A percentile compares a stretch with the other conserved stretches of the same genome.
phyloP scores from a whole-genome alignment of 2,329 filamentous ascomycete species.

The Trichoderma atrobrunneum region DNA sequence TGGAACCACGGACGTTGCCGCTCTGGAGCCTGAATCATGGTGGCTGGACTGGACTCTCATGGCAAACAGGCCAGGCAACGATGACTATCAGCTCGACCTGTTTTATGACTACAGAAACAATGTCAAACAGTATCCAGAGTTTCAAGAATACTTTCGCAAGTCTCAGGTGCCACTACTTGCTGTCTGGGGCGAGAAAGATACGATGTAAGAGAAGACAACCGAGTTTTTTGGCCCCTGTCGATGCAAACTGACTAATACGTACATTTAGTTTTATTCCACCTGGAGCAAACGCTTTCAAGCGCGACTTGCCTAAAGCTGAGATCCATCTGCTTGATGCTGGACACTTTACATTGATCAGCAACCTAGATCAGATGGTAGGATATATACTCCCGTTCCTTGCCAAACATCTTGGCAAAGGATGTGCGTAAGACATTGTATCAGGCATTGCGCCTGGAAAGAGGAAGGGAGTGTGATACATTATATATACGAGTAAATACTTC shows the following conservation, averaged over 20 bases:
- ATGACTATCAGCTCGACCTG: not conserved
- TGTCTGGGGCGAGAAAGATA: not conserved
- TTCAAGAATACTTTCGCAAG: not conserved
- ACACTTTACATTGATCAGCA: not conserved
- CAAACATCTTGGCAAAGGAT: not conserved
- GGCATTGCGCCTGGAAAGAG: not conserved
- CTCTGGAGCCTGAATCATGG: not conserved
- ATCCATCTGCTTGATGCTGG: not conserved
- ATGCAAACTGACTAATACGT: not conserved
- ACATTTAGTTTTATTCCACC: not conserved
- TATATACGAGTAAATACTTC: too few relatives aligned
- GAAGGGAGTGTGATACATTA: too few relatives aligned
- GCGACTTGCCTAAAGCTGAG: not conserved
- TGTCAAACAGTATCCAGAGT: not conserved
- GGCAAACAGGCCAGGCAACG: not conserved
- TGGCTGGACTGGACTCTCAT: not conserved
- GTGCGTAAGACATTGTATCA: not conserved
- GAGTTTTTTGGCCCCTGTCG: not conserved
- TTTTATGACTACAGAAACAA: not conserved
- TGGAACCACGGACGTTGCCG: not conserved
- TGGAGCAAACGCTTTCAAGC: not conserved
- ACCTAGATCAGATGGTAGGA: not conserved
- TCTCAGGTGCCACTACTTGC: not conserved
- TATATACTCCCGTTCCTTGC: not conserved
- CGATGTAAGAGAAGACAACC: not conserved